Evolutionary conservation across 768 basidiomycete genomes (phyloP).

Genomic region (Daedaleopsis nitida): DNA sequence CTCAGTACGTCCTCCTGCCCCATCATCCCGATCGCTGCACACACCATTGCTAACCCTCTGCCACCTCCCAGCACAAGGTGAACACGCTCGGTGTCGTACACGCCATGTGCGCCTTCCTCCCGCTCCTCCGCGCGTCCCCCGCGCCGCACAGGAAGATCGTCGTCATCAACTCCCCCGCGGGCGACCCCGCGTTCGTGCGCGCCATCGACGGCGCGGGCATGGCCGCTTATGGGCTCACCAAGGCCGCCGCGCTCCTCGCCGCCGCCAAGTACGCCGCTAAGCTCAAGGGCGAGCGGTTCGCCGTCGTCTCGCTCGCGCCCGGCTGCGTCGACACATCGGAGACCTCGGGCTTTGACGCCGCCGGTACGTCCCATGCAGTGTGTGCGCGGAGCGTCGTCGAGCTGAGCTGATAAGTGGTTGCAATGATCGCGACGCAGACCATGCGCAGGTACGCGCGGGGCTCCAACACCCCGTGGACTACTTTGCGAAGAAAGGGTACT

Average conservation of each 20-base stretch:
- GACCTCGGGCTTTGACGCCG: neutral
- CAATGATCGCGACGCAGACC: neutral
- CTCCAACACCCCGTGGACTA: neutral
- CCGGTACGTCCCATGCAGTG: neutral
- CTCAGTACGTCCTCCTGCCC: constrained; percentile 1
- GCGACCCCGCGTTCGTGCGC: constrained; percentile 29
- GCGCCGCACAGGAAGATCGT: constrained; percentile 35
- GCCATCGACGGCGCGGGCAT: neutral
- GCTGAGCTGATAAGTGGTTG: neutral
- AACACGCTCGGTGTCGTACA: constrained; percentile 40
- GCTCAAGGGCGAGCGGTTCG: constrained; percentile 7
- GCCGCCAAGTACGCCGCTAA: constrained; percentile 6
- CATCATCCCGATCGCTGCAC: neutral
- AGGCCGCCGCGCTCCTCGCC: constrained; percentile 3
- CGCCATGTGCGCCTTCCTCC: constrained; percentile 40
- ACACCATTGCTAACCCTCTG: neutral
- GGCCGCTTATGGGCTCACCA: constrained; percentile 5
- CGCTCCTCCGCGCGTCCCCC: constrained; percentile 34
- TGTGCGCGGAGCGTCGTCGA: too few species aligned
- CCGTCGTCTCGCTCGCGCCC: neutral
- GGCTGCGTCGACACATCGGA: constrained; percentile 1
- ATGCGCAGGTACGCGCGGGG: neutral
- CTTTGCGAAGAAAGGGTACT: constrained; percentile 7
- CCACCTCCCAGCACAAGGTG: constrained; percentile 28
- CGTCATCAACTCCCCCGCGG: constrained; percentile 33